phyloP scores from a whole-genome alignment of 805 yeast genomes.

The Nakazawaea ambrosiae region DNA sequence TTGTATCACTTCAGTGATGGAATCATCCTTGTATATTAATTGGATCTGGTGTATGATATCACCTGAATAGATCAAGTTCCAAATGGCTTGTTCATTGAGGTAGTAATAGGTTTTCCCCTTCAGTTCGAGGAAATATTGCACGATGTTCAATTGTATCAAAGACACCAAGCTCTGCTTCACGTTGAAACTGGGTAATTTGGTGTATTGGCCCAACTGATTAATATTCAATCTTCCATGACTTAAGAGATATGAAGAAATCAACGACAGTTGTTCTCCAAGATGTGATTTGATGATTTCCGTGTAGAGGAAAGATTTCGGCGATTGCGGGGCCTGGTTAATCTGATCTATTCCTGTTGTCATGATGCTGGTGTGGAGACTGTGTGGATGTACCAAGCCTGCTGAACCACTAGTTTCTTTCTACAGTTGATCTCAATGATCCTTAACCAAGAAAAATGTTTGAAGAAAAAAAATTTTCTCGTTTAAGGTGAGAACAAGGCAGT shows the following conservation, averaged over 20 bases:
- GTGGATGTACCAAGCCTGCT: too few species aligned
- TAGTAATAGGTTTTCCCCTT: slow-evolving; percentile 35
- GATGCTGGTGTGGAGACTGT: too few species aligned
- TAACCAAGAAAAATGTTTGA: too few species aligned
- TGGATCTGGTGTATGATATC: slow-evolving; percentile 55
- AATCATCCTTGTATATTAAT: slow-evolving; percentile 30
- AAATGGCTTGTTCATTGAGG: slow-evolving; percentile 58
- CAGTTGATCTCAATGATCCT: too few species aligned
- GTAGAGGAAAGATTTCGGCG: slow-evolving; percentile 55
- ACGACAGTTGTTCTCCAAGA: slow-evolving; percentile 70
- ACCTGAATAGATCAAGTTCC: slow-evolving; percentile 67
- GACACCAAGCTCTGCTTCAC: slow-evolving; percentile 67
- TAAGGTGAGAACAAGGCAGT: too few species aligned
- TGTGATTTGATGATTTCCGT: slow-evolving; percentile 44
- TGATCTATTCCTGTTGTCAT: background rate
- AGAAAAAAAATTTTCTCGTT: too few species aligned
- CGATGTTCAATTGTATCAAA: slow-evolving; percentile 72
- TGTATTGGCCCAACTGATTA: slow-evolving; percentile 40
- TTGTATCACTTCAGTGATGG: slow-evolving; percentile 54
- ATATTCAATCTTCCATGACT: slow-evolving; percentile 62
- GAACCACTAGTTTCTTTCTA: too few species aligned
- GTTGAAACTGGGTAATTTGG: slow-evolving; percentile 39
- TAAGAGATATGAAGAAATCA: slow-evolving; percentile 51
- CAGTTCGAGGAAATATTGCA: slow-evolving; percentile 53
- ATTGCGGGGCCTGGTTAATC: slow-evolving; percentile 29